Evolutionary conservation across 2,329 filamentous ascomycete genomes (phyloP).

Genomic region (Trichoderma atrobrunneum): DNA sequence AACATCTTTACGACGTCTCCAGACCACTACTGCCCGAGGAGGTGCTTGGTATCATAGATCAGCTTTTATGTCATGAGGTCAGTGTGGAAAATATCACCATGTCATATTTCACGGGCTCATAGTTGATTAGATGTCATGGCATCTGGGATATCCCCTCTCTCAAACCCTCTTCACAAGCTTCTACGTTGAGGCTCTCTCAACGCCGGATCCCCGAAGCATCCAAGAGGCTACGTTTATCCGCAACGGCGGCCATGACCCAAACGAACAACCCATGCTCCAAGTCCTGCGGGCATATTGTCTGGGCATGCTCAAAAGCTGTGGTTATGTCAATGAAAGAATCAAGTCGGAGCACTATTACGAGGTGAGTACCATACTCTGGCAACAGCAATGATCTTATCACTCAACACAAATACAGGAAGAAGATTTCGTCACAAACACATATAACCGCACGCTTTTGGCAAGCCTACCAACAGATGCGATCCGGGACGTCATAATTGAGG

Average conservation of each 20-base stretch:
- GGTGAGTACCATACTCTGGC: conserved; percentile 43
- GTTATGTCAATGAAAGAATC: conserved; percentile 73
- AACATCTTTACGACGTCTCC: conserved; percentile 76
- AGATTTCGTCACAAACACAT: conserved; percentile 92
- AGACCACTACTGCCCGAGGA: conserved; percentile 69
- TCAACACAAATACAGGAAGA: conserved; percentile 63
- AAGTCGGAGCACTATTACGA: conserved; percentile 88
- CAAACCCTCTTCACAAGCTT: conserved; percentile 92
- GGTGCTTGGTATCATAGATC: conserved; percentile 89
- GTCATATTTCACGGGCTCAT: not conserved
- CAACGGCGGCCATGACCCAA: conserved; percentile 29
- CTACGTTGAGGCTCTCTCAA: conserved; percentile 81
- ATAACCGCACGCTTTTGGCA: conserved; percentile 73
- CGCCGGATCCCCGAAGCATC: conserved; percentile 62
- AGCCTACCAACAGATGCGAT: conserved; percentile 58
- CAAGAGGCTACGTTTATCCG: conserved; percentile 63
- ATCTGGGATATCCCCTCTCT: conserved; percentile 90
- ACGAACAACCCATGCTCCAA: conserved; percentile 49
- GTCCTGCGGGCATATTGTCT: conserved; percentile 84
- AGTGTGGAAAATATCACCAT: conserved; percentile 19
- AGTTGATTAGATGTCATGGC: conserved; percentile 78
- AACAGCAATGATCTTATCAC: not conserved
- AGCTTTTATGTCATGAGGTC: conserved; percentile 85
- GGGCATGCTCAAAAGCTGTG: conserved; percentile 78
- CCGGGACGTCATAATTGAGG: conserved; percentile 51